phyloP scores from a whole-genome alignment of 805 yeast species.

The Candida coleopterorum region DNA sequence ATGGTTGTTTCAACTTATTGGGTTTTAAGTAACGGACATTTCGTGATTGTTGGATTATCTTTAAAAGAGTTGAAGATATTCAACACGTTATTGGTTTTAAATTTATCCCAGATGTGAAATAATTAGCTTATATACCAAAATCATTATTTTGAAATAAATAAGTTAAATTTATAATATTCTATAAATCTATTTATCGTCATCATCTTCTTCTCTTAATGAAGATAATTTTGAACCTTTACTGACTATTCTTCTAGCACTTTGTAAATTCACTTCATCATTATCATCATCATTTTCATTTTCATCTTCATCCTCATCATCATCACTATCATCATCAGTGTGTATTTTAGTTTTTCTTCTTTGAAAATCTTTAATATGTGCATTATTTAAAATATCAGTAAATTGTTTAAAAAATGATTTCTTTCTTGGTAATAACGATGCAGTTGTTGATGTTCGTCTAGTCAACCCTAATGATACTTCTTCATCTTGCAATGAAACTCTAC shows the following conservation, averaged over 20 bases:
- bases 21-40: no score
- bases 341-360: constrained; percentile 52
- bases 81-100: no score
- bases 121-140: no score
- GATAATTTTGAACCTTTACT: constrained; percentile 1
- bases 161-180: no score
- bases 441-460: constrained; percentile 3
- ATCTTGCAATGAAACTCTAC: constrained; percentile 1
- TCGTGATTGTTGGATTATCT: no score
- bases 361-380: constrained; percentile 83
- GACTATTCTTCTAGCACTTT: not conserved
- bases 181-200: no score
- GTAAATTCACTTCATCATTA: constrained; percentile 11
- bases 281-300: constrained; percentile 31
- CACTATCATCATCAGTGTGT: constrained; percentile 25
- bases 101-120: no score
- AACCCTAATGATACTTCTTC: constrained; percentile 10
- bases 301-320: constrained; percentile 33
- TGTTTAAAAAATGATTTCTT: constrained; percentile 35
- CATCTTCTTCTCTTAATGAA: constrained; percentile 6
- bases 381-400: constrained; percentile 54
- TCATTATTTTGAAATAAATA: no score
- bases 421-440: constrained; percentile 4
- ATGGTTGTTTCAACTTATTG: no score
- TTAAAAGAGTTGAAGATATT: no score